A percentile compares a stretch with the other conserved stretches of the same genome.
These are phyloP conservation scores for Fibroporia radiculosa DNA, from an alignment of 768 basidiomycete species.

Conservation along the genomic window DNA sequence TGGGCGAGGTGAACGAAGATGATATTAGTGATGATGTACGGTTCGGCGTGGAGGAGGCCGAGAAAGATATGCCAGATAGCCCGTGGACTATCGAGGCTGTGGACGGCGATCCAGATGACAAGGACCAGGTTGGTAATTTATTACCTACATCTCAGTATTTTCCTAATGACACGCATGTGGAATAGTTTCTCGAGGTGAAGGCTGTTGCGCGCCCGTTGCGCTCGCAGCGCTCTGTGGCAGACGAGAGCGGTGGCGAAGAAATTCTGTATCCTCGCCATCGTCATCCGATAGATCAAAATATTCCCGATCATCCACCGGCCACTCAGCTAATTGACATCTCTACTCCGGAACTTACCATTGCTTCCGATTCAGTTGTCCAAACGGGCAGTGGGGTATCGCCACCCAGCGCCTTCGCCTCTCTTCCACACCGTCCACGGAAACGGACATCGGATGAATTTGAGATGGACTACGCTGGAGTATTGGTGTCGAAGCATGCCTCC, in stretches of 20 bases:
- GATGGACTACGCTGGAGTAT: slow-evolving; percentile 58
- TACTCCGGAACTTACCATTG: not conserved
- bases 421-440: slow-evolving; percentile 55
- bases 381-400: slow-evolving; percentile 30
- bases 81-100: slow-evolving; percentile 87
- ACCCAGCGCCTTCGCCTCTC: slow-evolving; percentile 55
- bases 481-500: slow-evolving; percentile 46
- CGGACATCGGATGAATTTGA: slow-evolving; percentile 81
- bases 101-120: slow-evolving; percentile 70
- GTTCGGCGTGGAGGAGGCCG: slow-evolving; percentile 22
- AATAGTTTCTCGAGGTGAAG: slow-evolving; percentile 37
- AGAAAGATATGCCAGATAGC: slow-evolving; percentile 60
- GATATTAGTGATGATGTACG: slow-evolving; percentile 22
- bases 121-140: slow-evolving; percentile 48
- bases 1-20: slow-evolving; percentile 28
- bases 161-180: slow-evolving; percentile 1
- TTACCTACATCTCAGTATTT: slow-evolving; percentile 2
- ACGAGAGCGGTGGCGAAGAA: slow-evolving; percentile 87
- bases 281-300: not conserved
- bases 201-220: slow-evolving; percentile 45
- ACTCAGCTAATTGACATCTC: slow-evolving; percentile 7
- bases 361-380: not conserved
- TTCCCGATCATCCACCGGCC: slow-evolving; percentile 24
- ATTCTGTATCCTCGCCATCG: slow-evolving; percentile 77
- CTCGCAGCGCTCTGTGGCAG: slow-evolving; percentile 56